Evolutionary conservation across 441 rosid species (phyloP), one percentile per base, ranked within the genome.

Genomic region (Euphorbia celastroides): DNA sequence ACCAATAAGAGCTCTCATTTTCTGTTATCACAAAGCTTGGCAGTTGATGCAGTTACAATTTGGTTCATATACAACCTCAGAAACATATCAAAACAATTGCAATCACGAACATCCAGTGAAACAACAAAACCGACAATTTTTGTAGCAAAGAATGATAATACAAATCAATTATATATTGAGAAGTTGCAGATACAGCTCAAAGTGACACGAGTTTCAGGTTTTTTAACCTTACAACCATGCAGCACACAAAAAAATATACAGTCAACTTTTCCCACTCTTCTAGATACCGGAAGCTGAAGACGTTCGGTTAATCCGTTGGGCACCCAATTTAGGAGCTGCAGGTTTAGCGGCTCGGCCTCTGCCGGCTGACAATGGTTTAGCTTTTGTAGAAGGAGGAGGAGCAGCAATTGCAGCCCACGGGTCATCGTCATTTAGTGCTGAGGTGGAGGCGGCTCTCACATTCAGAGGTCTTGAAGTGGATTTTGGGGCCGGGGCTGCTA

Each of bases 391-490:
- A 30, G 99, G 99, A 60, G 83, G 75, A 27, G 98, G 98, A 75
- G 99, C 99, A 56, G 98, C 99, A 57, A 92, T 90, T 52, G 98
- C 85, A 46, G 97, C 92, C 98, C 98, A 95, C 2, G 97, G 97
- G 64, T 95, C 98, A 36, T 88, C 90, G 55, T 90, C 90, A 71
- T 85, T 81, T 17, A 72, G 69, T 55, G 78, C 9, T 42, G 48
- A 42, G 48, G 48, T 42, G 14, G 79, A 77, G 46, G 89, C 65
- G 66, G 87, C n/a, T 76, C 83, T 92, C 62, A 75, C 75, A 68
- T 80, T 87, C 81, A 87, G 75, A 34, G 96, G 84, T 76, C 79
- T 87, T 23, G 92, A 86, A 25, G 81, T 25, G 10, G 86, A 79
- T 78, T 77, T 86, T 31, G 98, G 97, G 17, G 85, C 78, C 65